Conservation (phyloP, 169 alveolate genomes). For the Amoebophrya sp. region DNA sequence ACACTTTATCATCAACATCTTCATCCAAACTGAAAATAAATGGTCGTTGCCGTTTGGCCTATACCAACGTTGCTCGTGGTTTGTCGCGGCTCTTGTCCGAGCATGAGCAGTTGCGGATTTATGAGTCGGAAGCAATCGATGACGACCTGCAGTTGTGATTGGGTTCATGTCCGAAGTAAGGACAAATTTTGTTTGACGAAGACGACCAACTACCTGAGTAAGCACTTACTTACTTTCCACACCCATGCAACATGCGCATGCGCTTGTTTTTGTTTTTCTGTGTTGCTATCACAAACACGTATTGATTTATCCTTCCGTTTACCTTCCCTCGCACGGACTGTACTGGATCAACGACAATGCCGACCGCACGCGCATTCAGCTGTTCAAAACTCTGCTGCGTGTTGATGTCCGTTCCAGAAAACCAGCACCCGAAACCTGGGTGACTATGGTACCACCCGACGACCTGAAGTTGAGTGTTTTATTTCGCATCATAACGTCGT, state of each 20-base stretch:
- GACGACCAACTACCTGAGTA: too few relatives aligned
- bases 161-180: too few relatives aligned
- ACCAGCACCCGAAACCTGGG: conserved; percentile 99
- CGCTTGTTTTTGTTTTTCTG: too few relatives aligned
- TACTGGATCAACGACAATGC: conserved; percentile 99
- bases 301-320: neutral
- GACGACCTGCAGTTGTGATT: conserved; percentile 72
- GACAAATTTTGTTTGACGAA: too few relatives aligned
- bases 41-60: too few relatives aligned
- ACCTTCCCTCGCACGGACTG: conserved; percentile 88
- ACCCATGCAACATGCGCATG: neutral
- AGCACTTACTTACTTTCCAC: too few relatives aligned
- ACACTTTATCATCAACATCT: too few relatives aligned
- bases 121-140: conserved; percentile 98
- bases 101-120: conserved; percentile 86
- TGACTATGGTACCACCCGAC: conserved; percentile 99
- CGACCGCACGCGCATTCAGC: conserved; percentile 96
- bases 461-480: conserved; percentile 39
- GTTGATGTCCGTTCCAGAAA: conserved; percentile 94
- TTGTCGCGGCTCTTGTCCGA: conserved; percentile 96
- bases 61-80: conserved; percentile 96
- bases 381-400: conserved; percentile 98
- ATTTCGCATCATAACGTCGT: conserved; percentile 45
- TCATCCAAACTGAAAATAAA: neutral
- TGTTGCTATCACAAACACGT: too few relatives aligned